These are phyloP conservation scores for Botrytis medusae DNA, from an alignment of 2,329 filamentous ascomycete genomes.

Conservation along the genomic window DNA sequence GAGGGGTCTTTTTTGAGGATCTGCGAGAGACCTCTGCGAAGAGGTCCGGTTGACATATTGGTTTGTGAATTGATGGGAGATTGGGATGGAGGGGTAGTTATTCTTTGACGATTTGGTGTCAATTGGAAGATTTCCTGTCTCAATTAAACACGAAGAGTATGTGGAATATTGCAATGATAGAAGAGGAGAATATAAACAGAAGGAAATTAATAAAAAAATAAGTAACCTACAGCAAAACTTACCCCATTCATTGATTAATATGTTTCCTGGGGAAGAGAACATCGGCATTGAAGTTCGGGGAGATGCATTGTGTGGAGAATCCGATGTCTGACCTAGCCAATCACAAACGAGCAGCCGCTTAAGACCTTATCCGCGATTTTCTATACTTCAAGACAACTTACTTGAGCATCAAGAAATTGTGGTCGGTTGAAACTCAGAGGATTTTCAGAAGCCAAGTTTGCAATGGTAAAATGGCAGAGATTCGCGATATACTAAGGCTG, in stretches of 20 bases:
- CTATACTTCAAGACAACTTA: too few species aligned
- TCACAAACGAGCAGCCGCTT: neutral
- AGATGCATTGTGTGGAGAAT: conserved; percentile 1
- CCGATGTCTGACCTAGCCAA: neutral
- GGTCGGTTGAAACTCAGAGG: neutral
- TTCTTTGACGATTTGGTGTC: neutral
- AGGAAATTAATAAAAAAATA: neutral
- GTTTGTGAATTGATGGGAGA: neutral
- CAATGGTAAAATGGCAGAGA: neutral
- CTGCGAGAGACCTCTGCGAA: conserved; percentile 67
- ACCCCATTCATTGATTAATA: conserved; percentile 12
- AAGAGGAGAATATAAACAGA: neutral
- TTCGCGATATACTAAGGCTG: neutral
- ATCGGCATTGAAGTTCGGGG: conserved; percentile 16
- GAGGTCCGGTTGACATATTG: conserved; percentile 34
- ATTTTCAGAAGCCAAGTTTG: neutral
- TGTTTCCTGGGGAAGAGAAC: conserved; percentile 9
- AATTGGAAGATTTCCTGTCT: neutral
- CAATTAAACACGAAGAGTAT: neutral
- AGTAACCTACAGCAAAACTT: neutral
- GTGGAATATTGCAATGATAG: neutral
- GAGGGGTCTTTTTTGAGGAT: conserved; percentile 76
- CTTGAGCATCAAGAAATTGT: neutral
- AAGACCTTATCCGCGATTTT: conserved; percentile 12
- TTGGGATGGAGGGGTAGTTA: conserved; percentile 10